A percentile compares a stretch with the other conserved stretches of the same genome.
phyloP scores from a whole-genome alignment of 495 filamentous ascomycete species.

The Pseudomonodictys pantanalensis region DNA sequence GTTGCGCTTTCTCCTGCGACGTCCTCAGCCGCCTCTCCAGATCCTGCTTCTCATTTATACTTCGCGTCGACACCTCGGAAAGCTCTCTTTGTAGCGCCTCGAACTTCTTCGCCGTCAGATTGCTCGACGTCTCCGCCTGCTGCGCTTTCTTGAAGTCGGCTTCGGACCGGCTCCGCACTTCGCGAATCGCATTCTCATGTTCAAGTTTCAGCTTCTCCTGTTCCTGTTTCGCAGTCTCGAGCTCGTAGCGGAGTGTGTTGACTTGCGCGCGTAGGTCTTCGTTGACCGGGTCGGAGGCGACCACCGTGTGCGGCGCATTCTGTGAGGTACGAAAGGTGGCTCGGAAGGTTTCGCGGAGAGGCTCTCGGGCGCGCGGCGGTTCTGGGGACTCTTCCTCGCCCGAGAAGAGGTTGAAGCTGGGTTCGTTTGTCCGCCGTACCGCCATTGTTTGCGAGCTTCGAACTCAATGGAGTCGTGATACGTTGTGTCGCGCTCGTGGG shows the following conservation, averaged over 20 bases:
- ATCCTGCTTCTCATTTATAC: slow-evolving; percentile 62
- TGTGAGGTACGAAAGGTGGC: slow-evolving; percentile 17
- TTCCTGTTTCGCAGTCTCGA: slow-evolving; percentile 77
- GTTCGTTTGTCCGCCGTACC: slow-evolving; percentile 15
- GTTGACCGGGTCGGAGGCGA: slow-evolving; percentile 46
- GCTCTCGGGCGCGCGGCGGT: slow-evolving; percentile 12
- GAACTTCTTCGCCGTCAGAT: slow-evolving; percentile 65
- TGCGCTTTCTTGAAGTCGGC: slow-evolving; percentile 81
- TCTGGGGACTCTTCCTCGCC: slow-evolving; percentile 23
- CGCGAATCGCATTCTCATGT: slow-evolving; percentile 78
- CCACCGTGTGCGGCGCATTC: slow-evolving; percentile 19
- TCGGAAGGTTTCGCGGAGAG: slow-evolving; percentile 24
- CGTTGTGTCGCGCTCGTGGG: neutral
- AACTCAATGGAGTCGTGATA: neutral
- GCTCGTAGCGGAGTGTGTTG: slow-evolving; percentile 65
- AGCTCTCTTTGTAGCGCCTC: slow-evolving; percentile 69
- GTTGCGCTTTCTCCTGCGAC: slow-evolving; percentile 67
- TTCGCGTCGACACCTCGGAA: slow-evolving; percentile 64
- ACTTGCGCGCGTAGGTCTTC: slow-evolving; percentile 67
- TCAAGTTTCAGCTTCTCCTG: slow-evolving; percentile 71
- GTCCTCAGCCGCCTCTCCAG: slow-evolving; percentile 70
- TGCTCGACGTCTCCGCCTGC: slow-evolving; percentile 65
- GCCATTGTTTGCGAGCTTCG: slow-evolving; percentile 8
- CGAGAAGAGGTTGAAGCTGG: slow-evolving; percentile 23
- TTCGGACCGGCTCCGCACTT: slow-evolving; percentile 69